Evolutionary conservation across 345 rosid species (phyloP).

Genomic region (Euphorbia tirucalli): DNA sequence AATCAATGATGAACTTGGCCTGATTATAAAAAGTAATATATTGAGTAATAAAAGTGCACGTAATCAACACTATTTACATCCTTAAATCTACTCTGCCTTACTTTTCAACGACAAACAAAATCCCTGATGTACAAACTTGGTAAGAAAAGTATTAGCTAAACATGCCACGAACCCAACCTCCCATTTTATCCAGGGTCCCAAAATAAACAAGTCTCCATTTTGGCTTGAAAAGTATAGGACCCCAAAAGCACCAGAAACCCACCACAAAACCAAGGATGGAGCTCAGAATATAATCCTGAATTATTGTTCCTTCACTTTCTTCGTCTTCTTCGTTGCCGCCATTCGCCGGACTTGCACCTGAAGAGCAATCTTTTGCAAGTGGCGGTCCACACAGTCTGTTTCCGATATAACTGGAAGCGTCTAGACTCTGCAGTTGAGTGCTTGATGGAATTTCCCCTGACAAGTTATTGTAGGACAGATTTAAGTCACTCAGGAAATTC

Average conservation of each 20-base stretch:
- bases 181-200: neutral
- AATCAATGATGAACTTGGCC: no score
- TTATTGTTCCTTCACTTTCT: neutral
- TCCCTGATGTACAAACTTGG: neutral
- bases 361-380: neutral
- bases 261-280: slow-evolving; percentile 13
- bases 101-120: no score
- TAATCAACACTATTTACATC: no score
- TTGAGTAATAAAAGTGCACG: no score
- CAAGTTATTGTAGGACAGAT: slow-evolving; percentile 4
- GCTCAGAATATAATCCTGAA: slow-evolving; percentile 6
- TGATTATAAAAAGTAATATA: no score
- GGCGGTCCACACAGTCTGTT: slow-evolving; percentile 7
- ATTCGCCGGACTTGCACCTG: neutral
- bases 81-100: no score
- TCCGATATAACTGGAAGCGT: neutral
- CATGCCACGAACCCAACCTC: neutral
- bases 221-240: neutral
- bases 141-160: neutral
- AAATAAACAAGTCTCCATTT: slow-evolving; percentile 12
- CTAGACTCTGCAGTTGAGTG: slow-evolving; percentile 11
- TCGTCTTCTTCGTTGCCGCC: neutral
- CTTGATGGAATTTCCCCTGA: slow-evolving; percentile 5
- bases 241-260: slow-evolving; percentile 3
- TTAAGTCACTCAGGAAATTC: neutral